Conservation (phyloP, 331 rosid genomes). For the Quercus tomentella region DNA sequence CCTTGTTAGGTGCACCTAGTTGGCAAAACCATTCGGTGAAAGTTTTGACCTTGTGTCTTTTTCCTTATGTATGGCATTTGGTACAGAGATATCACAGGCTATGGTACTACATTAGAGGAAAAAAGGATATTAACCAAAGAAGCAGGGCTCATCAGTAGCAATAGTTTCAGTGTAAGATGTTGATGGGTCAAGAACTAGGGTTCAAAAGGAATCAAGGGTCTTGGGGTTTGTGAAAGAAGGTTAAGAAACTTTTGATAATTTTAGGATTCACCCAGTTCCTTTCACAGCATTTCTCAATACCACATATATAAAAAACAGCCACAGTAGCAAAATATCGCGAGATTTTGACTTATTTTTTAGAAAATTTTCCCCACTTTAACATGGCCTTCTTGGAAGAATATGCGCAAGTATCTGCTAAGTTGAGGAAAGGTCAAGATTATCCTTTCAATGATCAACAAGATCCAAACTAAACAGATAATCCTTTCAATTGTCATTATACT, state of each 20-base stretch:
- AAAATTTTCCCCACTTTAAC: conserved; percentile 4
- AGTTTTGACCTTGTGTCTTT: conserved; percentile 26
- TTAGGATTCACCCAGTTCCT: conserved; percentile 10
- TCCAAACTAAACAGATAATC: conserved; percentile 10
- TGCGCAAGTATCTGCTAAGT: conserved; percentile 20
- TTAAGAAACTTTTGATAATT: conserved; percentile 12
- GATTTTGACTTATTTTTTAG: neutral
- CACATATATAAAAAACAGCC: neutral
- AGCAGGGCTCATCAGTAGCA: conserved; percentile 42
- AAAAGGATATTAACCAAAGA: conserved; percentile 34
- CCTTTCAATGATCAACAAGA: conserved; percentile 21
- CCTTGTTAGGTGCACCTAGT: conserved; percentile 47
- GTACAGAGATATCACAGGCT: conserved; percentile 27
- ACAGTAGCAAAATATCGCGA: neutral
- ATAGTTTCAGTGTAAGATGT: conserved; percentile 57
- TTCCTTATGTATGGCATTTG: conserved; percentile 24
- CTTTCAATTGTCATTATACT: neutral
- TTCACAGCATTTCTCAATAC: conserved; percentile 17
- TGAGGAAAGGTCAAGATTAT: conserved; percentile 26
- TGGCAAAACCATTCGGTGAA: conserved; percentile 38
- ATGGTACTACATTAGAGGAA: conserved; percentile 28
- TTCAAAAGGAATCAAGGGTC: conserved; percentile 50
- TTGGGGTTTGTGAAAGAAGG: conserved; percentile 37
- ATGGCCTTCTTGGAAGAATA: neutral
- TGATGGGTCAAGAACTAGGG: conserved; percentile 42